A percentile compares a stretch with the other conserved stretches of the same genome.
Conservation (phyloP, 2,329 filamentous ascomycete species). For the Lachnellula occidentalis region DNA sequence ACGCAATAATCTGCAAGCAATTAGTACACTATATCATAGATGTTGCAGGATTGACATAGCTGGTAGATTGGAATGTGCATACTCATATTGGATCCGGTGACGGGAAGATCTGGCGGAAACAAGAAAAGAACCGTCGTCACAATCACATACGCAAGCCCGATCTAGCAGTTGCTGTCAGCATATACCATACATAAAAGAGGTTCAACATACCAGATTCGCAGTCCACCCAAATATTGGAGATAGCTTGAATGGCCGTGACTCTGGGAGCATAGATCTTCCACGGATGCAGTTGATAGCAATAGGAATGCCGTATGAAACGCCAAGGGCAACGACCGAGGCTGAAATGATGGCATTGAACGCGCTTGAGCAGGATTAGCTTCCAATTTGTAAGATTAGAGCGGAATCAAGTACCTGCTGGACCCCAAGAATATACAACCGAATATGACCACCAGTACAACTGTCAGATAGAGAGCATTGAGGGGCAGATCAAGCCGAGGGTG, state of each 20-base stretch:
- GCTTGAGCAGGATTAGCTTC: constrained; percentile 20
- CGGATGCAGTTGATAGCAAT: constrained; percentile 63
- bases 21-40: neutral
- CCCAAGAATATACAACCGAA: constrained; percentile 67
- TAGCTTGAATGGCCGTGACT: constrained; percentile 50
- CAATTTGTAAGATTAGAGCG: neutral
- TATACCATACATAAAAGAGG: constrained; percentile 10
- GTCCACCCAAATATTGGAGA: constrained; percentile 51
- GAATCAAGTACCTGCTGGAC: constrained; percentile 38
- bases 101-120: constrained; percentile 54
- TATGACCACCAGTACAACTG: constrained; percentile 53
- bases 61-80: constrained; percentile 23
- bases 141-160: constrained; percentile 51
- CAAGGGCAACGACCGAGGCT: constrained; percentile 65
- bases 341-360: constrained; percentile 69
- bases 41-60: too few relatives aligned
- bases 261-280: constrained; percentile 60
- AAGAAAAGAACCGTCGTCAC: constrained; percentile 59
- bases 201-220: constrained; percentile 45
- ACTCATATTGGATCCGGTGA: constrained; percentile 58
- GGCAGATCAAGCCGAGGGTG: constrained; percentile 58
- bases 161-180: constrained; percentile 15
- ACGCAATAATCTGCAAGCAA: constrained; percentile 21
- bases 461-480: constrained; percentile 60
- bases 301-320: constrained; percentile 68